Evolutionary conservation across 768 basidiomycete species (phyloP).

Genomic region (Chalciporus pseudorubinellus): DNA sequence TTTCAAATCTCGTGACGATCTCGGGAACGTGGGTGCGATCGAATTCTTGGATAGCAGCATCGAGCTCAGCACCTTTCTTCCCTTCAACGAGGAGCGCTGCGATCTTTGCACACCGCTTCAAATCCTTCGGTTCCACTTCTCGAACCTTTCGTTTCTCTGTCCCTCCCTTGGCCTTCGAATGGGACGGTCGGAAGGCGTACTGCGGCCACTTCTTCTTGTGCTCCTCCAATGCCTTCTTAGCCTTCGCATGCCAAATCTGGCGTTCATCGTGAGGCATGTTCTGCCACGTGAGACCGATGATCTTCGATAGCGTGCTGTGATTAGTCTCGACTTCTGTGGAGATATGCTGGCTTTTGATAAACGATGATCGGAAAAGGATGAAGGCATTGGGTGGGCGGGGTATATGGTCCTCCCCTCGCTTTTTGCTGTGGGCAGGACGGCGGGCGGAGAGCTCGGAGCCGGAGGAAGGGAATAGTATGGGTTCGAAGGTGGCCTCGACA

Average conservation of each 20-base stretch:
- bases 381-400: constrained; percentile 85
- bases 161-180: constrained; percentile 33
- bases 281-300: constrained; percentile 82
- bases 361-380: constrained; percentile 82
- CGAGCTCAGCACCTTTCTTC: constrained; percentile 61
- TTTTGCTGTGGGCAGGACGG: constrained; percentile 58
- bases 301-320: constrained; percentile 81
- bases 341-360: constrained; percentile 77
- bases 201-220: constrained; percentile 70
- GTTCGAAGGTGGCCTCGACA: constrained; percentile 38
- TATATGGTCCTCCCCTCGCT: constrained; percentile 73
- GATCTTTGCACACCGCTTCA: constrained; percentile 64
- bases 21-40: constrained; percentile 51
- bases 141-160: constrained; percentile 34
- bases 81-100: constrained; percentile 65
- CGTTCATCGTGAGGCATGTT: constrained; percentile 73
- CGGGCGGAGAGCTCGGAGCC: constrained; percentile 35
- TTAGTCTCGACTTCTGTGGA: constrained; percentile 77
- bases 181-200: constrained; percentile 70
- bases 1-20: constrained; percentile 70
- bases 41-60: constrained; percentile 60
- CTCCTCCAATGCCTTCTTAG: constrained; percentile 67
- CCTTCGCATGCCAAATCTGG: constrained; percentile 74
- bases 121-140: constrained; percentile 49
- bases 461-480: constrained; percentile 58